A percentile compares a stretch with the other conserved stretches of the same genome.
These are phyloP conservation scores for Collybiopsis luxurians DNA, from an alignment of 768 basidiomycete genomes.

Conservation along the genomic window DNA sequence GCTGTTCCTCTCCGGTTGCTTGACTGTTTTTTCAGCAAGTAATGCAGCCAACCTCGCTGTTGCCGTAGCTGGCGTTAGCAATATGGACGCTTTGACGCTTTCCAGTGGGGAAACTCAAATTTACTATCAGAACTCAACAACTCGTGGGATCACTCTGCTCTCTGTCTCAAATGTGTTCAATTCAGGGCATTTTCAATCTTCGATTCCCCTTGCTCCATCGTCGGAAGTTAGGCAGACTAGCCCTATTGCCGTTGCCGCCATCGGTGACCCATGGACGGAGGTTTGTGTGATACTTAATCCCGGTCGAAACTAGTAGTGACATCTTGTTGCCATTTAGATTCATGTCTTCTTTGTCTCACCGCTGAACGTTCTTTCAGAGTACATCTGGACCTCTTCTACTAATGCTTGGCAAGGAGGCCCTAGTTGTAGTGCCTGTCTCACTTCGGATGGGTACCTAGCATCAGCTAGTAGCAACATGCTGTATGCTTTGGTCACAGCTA, in stretches of 20 bases:
- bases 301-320: not conserved
- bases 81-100: not conserved
- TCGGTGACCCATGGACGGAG: not conserved
- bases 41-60: not conserved
- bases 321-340: not conserved
- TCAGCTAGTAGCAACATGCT: constrained; percentile 8
- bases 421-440: constrained; percentile 8
- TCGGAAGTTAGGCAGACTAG: not conserved
- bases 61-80: not conserved
- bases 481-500: not conserved
- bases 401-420: not conserved
- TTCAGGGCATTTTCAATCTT: not conserved
- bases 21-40: too few relatives aligned
- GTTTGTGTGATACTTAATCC: not conserved
- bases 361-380: constrained; percentile 8
- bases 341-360: constrained; percentile 13
- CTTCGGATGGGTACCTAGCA: not conserved
- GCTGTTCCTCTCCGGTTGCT: too few relatives aligned
- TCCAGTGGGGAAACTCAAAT: not conserved
- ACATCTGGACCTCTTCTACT: not conserved
- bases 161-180: not conserved
- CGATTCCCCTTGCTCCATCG: not conserved
- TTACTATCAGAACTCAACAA: not conserved
- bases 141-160: not conserved
- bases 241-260: not conserved